These are phyloP conservation scores for Rheum nobile DNA, from an alignment of 148 eudicot species.

Conservation along the genomic window DNA sequence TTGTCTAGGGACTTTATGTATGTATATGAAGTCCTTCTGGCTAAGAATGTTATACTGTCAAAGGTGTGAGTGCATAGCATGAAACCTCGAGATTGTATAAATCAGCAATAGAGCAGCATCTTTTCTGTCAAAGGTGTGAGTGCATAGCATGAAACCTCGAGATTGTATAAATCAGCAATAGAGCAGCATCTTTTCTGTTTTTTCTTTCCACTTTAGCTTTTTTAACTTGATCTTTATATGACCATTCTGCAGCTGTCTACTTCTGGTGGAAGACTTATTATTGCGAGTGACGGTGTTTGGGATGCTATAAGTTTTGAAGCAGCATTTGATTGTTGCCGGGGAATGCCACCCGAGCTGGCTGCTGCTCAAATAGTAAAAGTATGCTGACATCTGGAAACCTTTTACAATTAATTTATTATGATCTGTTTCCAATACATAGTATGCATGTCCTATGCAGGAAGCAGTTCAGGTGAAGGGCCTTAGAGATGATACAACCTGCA, in stretches of 20 bases:
- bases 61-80: neutral
- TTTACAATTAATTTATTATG: neutral
- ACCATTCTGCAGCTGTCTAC: conserved; percentile 53
- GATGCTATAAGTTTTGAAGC: conserved; percentile 82
- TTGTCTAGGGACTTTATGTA: neutral
- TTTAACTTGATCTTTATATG: neutral
- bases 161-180: neutral
- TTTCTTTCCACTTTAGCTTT: neutral
- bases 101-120: neutral
- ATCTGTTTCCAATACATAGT: neutral
- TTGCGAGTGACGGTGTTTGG: conserved; percentile 98
- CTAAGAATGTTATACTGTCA: neutral
- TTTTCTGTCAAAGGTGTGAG: neutral
- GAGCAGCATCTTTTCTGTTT: neutral
- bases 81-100: neutral
- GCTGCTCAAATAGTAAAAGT: conserved; percentile 89
- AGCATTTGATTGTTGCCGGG: conserved; percentile 76
- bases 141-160: conserved; percentile 1
- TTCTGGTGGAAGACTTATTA: conserved; percentile 78
- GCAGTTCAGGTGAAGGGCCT: conserved; percentile 80
- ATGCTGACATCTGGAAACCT: conserved; percentile 12
- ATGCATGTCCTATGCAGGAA: conserved; percentile 35
- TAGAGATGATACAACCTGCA: conserved; percentile 96
- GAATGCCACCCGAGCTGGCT: conserved; percentile 78
- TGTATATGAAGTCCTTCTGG: too few species aligned